Evolutionary conservation across 1,139 yeast genomes (phyloP).

Genomic region (Geotrichum fermentans): DNA sequence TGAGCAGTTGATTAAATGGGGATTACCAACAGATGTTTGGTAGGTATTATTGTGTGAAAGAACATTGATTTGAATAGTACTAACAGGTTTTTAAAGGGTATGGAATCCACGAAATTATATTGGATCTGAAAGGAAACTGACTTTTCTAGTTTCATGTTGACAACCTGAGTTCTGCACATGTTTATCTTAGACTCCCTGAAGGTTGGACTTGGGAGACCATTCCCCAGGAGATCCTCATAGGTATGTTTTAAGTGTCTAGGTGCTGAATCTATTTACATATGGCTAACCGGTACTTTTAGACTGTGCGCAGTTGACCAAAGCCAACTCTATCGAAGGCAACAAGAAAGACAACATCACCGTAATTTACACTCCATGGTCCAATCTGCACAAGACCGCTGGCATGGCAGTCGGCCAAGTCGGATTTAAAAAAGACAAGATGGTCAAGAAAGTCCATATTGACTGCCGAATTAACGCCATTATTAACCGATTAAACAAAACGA

Average conservation of each 20-base stretch:
- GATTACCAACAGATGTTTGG: constrained; percentile 70
- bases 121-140: background rate
- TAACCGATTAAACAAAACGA: constrained; percentile 64
- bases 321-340: constrained; percentile 74
- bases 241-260: constrained; percentile 6
- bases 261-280: background rate
- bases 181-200: constrained; percentile 56
- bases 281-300: constrained; percentile 36
- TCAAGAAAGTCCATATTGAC: constrained; percentile 52
- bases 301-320: constrained; percentile 73
- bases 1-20: constrained; percentile 65
- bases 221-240: constrained; percentile 47
- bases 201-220: constrained; percentile 46
- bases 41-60: constrained; percentile 18
- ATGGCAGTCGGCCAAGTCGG: constrained; percentile 87
- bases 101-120: no score
- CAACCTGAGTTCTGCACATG: constrained; percentile 73
- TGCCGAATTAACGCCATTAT: constrained; percentile 59
- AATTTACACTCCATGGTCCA: constrained; percentile 72
- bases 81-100: constrained; percentile 12
- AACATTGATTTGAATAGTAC: background rate
- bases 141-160: constrained; percentile 61
- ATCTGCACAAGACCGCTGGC: constrained; percentile 61
- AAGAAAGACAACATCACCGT: constrained; percentile 65
- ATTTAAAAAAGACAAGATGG: constrained; percentile 53